Evolutionary conservation across 2,329 filamentous ascomycete species (phyloP).

Genomic region (Trichoderma cornu-damae): DNA sequence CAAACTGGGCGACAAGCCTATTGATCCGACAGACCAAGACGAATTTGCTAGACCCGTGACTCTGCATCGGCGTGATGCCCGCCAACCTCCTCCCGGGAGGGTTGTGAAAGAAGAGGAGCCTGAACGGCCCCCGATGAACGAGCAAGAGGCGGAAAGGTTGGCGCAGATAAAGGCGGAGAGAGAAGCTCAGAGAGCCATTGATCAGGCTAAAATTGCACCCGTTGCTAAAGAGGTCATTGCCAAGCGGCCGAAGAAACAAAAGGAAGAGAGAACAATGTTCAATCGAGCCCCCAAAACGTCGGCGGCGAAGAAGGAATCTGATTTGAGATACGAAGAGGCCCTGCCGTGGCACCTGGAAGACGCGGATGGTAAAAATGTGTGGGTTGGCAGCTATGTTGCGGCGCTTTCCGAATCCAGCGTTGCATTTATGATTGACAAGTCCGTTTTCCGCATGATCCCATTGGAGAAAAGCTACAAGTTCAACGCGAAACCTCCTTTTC

Average conservation of each 20-base stretch:
- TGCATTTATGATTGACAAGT: conserved; percentile 65
- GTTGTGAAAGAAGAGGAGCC: conserved; percentile 56
- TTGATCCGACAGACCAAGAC: conserved; percentile 64
- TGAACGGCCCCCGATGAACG: conserved; percentile 43
- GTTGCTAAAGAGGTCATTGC: conserved; percentile 55
- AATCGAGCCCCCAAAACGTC: conserved; percentile 74
- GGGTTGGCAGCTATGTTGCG: conserved; percentile 86
- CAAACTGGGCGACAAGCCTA: conserved; percentile 52
- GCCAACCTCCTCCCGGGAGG: conserved; percentile 59
- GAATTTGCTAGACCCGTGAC: conserved; percentile 86
- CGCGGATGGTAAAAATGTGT: conserved; percentile 90
- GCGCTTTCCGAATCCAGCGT: conserved; percentile 82
- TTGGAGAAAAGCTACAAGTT: conserved; percentile 96
- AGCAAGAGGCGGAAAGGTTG: conserved; percentile 56
- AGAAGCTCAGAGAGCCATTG: conserved; percentile 78
- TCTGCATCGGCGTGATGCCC: conserved; percentile 82
- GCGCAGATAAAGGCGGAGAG: conserved; percentile 72
- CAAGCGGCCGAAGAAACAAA: conserved; percentile 57
- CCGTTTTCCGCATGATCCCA: conserved; percentile 77
- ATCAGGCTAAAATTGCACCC: conserved; percentile 89
- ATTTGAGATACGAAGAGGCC: conserved; percentile 86
- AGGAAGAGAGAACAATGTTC: conserved; percentile 81
- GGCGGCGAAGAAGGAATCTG: conserved; percentile 69
- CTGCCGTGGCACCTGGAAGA: conserved; percentile 96
- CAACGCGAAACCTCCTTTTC: conserved; percentile 71